Base-by-base conservation (phyloP, 306 rosid genomes). In the Crataegus laevigata region DNA sequence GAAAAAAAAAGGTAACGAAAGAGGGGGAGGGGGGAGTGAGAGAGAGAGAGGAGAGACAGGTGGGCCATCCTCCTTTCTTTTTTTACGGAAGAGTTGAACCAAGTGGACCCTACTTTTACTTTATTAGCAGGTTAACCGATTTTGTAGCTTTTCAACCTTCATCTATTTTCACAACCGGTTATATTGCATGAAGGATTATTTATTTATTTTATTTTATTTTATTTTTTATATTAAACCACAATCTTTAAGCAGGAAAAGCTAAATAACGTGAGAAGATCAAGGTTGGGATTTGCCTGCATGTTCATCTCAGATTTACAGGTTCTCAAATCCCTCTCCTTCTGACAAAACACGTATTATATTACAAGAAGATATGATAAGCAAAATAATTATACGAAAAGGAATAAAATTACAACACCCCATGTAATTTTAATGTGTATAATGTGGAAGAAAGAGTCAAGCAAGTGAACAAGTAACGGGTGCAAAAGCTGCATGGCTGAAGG, bases 401-500 rank as follows among this genome's bases (percentile, higher is more conserved):
- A 36, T 36, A 36, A 38, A 60, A 42, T n/a, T 19, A 43, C 43
- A 42, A 21, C 5, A 42, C 30, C 57, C 14, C 14, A 60, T 25
- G 43, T 42, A 73, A 42, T 43, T 26, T 42, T 57, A 72, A 11
- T 72, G 38, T 24, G 55, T 36, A 17, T 26, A 25, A 63, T 42
- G 69, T 60, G 60, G 59, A 59, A 60, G 29, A 6, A 55, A 60
- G 51, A 42, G 69, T 68, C 42, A 69, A 59, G 34, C 43, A 25
- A 26, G 77, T 26, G 64, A 73, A 42, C 69, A 42, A 60, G 45
- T 43, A 61, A 73, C 26, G 59, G 59, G 38, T 68, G 59, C 77
- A 60, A 73, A 73, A 81, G 87, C 85, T 84, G 87, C 78, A 80
- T 45, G 38, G 26, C 66, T 50, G 18, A 80, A 55, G 38, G 32